Evolutionary conservation across 2,329 filamentous ascomycete genomes (phyloP), one percentile per base, ranked within the genome.

Genomic region (Trichoderma simmonsii): DNA sequence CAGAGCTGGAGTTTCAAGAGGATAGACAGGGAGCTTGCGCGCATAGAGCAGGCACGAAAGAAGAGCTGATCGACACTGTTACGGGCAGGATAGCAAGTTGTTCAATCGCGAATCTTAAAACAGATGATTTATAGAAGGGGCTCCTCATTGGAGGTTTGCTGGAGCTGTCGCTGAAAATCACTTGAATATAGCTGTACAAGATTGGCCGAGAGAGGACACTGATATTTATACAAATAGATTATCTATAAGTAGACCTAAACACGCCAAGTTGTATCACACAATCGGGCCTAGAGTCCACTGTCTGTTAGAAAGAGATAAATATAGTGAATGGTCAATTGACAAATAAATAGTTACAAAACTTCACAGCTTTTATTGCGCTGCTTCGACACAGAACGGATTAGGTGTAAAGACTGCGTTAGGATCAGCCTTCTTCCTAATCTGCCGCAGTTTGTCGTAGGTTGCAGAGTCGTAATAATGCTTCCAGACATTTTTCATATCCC

Each of bases 291-390:
- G 2, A 48, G n/a, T 51, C 3, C 43, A n/a, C 39, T 21, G 15
- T 8, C 43, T 39, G 18, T 39, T 15, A 15, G 15, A 39, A 39
- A 48, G 3, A 48, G 39, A 8, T 24, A 24, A 24, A 21, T 51
- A n/a, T 51, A 24, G 18, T 51, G 14, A 12, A 24, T 12, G n/a
- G 8, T 51, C 43, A 14, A 51, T 51, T 51, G 48, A 21, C n/a
- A 51, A 51, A 24, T 24, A 21, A 3, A 4, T 48, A 21, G n/a
- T 11, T 51, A 51, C n/a, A 82, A 43, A 28, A 56, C 9, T 28
- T n/a, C 26, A 21, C 18, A 4, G 9, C 56, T 21, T 32, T 60
- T 60, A 60, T 54, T 51, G 26, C 28, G 62, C 62, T 34, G 28
- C 28, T 14, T 65, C 62, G 12, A 65, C 62, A 26, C 62, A 65